phyloP scores from a whole-genome alignment of 2,329 filamentous ascomycete species.

The Daldinia sp. region DNA sequence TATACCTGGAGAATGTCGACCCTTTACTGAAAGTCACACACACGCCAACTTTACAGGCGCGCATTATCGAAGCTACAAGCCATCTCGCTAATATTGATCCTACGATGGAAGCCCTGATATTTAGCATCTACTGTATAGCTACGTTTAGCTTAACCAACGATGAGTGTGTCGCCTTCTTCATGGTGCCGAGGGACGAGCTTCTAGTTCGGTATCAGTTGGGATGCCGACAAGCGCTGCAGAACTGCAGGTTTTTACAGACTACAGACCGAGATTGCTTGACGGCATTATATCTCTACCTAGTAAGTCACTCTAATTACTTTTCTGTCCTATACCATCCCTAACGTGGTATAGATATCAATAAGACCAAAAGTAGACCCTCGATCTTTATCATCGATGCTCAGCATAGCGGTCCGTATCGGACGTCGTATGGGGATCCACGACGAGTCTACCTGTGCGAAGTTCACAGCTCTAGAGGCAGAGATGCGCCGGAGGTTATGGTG shows the following conservation, averaged over 20 bases:
- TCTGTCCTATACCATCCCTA: not conserved
- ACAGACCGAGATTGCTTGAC: constrained; percentile 62
- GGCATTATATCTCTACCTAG: constrained; percentile 65
- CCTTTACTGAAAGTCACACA: constrained; percentile 68
- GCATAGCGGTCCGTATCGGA: constrained; percentile 64
- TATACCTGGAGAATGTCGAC: constrained; percentile 66
- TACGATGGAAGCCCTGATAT: constrained; percentile 63
- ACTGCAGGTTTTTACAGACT: constrained; percentile 58
- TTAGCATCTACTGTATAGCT: constrained; percentile 59
- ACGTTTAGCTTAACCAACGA: constrained; percentile 53
- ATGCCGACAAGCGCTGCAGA: constrained; percentile 62
- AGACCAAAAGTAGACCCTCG: constrained; percentile 54
- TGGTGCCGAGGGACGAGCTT: constrained; percentile 52
- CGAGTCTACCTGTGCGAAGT: constrained; percentile 50
- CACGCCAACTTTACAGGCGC: constrained; percentile 60
- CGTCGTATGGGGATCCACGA: constrained; percentile 63
- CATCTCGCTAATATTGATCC: constrained; percentile 49
- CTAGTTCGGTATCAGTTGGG: constrained; percentile 56
- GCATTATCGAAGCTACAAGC: constrained; percentile 57
- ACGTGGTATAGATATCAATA: constrained; percentile 56
- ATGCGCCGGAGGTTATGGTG: constrained; percentile 70
- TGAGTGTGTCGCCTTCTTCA: constrained; percentile 55
- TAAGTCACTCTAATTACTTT: constrained; percentile 43
- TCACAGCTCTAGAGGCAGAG: constrained; percentile 60
- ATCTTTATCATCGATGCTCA: constrained; percentile 61